A percentile compares a stretch with the other conserved stretches of the same genome.
phyloP scores from a whole-genome alignment of 768 basidiomycete genomes.

The Suillus brevipes region DNA sequence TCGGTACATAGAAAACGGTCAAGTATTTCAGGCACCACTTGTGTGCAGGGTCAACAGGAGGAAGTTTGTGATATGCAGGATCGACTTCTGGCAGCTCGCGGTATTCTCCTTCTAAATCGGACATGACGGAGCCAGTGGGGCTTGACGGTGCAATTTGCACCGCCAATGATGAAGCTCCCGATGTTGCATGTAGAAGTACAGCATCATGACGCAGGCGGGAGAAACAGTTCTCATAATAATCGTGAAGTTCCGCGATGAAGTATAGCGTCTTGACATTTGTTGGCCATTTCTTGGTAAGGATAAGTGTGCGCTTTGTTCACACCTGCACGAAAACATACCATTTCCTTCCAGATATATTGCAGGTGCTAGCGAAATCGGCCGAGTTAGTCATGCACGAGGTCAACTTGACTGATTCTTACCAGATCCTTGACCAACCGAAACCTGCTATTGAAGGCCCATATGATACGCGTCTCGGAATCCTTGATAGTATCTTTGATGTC shows the following conservation, averaged over 20 bases:
- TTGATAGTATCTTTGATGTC: not conserved
- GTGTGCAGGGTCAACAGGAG: not conserved
- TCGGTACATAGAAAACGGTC: conserved; percentile 21
- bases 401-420: not conserved
- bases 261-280: conserved; percentile 52
- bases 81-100: not conserved
- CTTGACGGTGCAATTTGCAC: not conserved
- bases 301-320: not conserved
- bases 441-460: not conserved
- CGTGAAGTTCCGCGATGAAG: conserved; percentile 45
- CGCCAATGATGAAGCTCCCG: not conserved
- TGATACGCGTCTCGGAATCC: not conserved
- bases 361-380: conserved; percentile 38
- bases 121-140: not conserved
- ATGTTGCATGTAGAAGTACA: not conserved
- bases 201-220: not conserved
- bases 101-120: not conserved
- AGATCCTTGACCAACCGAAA: not conserved
- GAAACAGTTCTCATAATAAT: conserved; percentile 34
- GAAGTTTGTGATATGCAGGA: not conserved
- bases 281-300: conserved; percentile 44
- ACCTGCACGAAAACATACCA: conserved; percentile 34
- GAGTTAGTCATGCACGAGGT: not conserved
- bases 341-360: conserved; percentile 50
- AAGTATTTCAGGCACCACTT: not conserved